Evolutionary conservation across 306 rosid genomes (phyloP), one percentile per base, ranked within the genome.

Genomic region (Dalbergia cultrata): DNA sequence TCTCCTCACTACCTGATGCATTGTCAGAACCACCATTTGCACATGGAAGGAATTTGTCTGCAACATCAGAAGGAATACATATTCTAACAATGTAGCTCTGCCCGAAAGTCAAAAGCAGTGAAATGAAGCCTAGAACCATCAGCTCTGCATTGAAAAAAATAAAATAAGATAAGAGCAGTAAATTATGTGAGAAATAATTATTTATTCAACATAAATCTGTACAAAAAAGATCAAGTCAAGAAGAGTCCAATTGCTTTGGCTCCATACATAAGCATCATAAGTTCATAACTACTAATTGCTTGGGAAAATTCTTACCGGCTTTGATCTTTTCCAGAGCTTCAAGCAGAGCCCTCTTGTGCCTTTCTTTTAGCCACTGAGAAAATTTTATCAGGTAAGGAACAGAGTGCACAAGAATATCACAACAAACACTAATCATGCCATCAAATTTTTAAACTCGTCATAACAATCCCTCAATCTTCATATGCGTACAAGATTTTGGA

Each of bases 81-180:
- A 96, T 87, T 89, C 54, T 86, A 56, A 91, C 75, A 72, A 96
- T 92, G 86, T 87, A 96, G 34, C 43, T 86, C 82, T 96, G 99
- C 9, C 98, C 88, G 60, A 96, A 96, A 64, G 98, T 93, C 86
- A 96, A 77, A 77, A 96, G 85, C 26, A 96, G 82, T 6, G 99
- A 96, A 81, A 96, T 85, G 90, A 96, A 96, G 47, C 99, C 99
- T 21, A 96, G 82, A 88, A 96, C 72, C 99, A 96, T 96, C 93
- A 96, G 72, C 90, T 96, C 99, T 96, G 99, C 87, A 86, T 80
- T 65, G 17, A 67, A 35, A 41, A 8, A 14, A 57, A 71, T 19
- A 44, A 67, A 76, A 26, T 60, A 80, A 67, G 13, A 44, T 13
- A 58, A 35, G 76, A 71, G 58, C 66, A 26, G 31, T 0, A 1